phyloP scores from a whole-genome alignment of 192 early-diverging fungal species.

The Rhizoclosmatium sp. region DNA sequence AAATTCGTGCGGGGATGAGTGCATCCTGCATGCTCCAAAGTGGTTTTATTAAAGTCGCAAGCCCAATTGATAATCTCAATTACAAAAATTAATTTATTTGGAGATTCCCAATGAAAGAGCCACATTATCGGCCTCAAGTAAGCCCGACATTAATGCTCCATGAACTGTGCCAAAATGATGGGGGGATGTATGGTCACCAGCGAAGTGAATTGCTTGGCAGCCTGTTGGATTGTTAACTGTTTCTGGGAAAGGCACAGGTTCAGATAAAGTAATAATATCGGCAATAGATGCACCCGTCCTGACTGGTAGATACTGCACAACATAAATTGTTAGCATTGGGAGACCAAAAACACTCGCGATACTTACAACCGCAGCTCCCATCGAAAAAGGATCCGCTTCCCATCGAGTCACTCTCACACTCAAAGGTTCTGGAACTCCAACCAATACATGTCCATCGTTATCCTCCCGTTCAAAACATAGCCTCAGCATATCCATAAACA shows the following conservation, averaged over 20 bases:
- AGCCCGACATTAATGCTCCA: slow-evolving; percentile 55
- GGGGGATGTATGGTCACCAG: slow-evolving; percentile 54
- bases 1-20: too few species aligned
- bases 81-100: too few species aligned
- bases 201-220: slow-evolving; percentile 48
- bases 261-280: slow-evolving; percentile 44
- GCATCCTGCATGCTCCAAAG: too few species aligned
- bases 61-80: too few species aligned
- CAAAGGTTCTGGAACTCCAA: slow-evolving; percentile 33
- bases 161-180: slow-evolving; percentile 54
- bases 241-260: slow-evolving; percentile 30
- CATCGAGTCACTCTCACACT: slow-evolving; percentile 48
- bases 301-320: slow-evolving; percentile 48
- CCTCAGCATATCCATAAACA: slow-evolving; percentile 22
- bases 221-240: not conserved
- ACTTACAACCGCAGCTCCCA: slow-evolving; percentile 36
- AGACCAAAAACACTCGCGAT: not conserved
- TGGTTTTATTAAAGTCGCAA: too few species aligned
- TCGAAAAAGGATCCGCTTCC: slow-evolving; percentile 53
- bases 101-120: not conserved
- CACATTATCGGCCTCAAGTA: slow-evolving; percentile 36
- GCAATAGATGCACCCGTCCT: slow-evolving; percentile 36
- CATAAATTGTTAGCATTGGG: not conserved
- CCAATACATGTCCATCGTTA: not conserved
- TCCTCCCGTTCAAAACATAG: not conserved